Evolutionary conservation across 2,329 filamentous ascomycete species (phyloP).

Genomic region (Penicillium decumbens): DNA sequence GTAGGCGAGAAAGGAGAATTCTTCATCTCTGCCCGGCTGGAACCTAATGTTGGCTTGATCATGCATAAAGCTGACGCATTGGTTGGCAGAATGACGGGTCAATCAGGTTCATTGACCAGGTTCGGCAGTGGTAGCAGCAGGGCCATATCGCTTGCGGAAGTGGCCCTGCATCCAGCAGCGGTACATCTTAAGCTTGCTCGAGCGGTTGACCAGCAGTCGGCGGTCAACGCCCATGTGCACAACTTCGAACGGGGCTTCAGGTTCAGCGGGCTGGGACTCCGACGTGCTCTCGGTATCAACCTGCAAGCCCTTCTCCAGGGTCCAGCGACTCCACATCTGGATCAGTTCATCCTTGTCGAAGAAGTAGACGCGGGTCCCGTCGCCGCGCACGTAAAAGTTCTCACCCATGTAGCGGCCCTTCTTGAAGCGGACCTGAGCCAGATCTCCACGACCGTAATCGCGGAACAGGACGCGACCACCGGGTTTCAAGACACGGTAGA

Average conservation of each 20-base stretch:
- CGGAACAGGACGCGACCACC: constrained; percentile 92
- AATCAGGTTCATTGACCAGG: constrained; percentile 10
- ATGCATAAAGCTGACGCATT: neutral
- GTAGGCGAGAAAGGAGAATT: neutral
- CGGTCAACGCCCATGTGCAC: constrained; percentile 78
- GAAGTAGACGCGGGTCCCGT: constrained; percentile 95
- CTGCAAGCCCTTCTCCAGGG: constrained; percentile 33
- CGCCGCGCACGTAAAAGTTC: constrained; percentile 94
- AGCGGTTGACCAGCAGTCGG: constrained; percentile 85
- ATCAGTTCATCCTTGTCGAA: constrained; percentile 82
- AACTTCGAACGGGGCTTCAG: constrained; percentile 58
- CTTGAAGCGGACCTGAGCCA: constrained; percentile 95
- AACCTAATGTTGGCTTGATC: neutral
- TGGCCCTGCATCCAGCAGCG: constrained; percentile 67
- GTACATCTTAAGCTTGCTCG: constrained; percentile 93
- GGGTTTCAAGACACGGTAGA: constrained; percentile 77
- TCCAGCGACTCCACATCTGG: constrained; percentile 66
- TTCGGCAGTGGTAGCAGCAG: constrained; percentile 2
- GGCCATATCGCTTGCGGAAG: constrained; percentile 35
- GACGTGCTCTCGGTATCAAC: constrained; percentile 13
- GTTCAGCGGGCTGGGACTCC: constrained; percentile 12
- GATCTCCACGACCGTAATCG: constrained; percentile 91
- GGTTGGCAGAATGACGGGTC: too few relatives aligned
- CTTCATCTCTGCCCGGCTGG: neutral
- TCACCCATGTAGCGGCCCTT: constrained; percentile 91